Conservation (phyloP, 257 asterid species). For the Solanum dulcamara region DNA sequence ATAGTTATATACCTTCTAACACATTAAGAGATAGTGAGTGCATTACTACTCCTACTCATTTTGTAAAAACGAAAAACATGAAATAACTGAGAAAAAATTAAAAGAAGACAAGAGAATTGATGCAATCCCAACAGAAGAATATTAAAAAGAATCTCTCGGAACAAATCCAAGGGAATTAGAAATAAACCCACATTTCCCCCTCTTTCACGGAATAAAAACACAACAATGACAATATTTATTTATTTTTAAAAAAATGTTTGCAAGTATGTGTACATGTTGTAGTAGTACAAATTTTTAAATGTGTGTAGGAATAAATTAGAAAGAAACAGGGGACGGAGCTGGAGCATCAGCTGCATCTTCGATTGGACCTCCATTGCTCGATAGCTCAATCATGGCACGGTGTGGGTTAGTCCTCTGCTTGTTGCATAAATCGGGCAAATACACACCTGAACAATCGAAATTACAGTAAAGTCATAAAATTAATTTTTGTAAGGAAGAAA, state of each 20-base stretch:
- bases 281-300: neutral
- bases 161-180: neutral
- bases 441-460: constrained; percentile 34
- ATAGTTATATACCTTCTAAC: too few species aligned
- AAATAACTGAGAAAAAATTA: neutral
- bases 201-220: neutral
- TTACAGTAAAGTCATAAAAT: neutral
- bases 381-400: constrained; percentile 51
- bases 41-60: too few species aligned
- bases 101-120: neutral
- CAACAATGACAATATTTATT: neutral
- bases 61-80: too few species aligned
- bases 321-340: neutral
- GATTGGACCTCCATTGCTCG: constrained; percentile 43
- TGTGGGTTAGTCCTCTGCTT: constrained; percentile 42
- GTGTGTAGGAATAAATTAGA: neutral
- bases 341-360: neutral
- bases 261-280: neutral
- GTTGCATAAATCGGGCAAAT: constrained; percentile 51
- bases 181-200: neutral
- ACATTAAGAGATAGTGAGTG: too few species aligned
- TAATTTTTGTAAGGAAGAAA: neutral
- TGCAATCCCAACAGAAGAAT: neutral
- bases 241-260: neutral
- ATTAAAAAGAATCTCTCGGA: too few species aligned